Evolutionary conservation across 2,329 filamentous ascomycete species (phyloP), one percentile per base, ranked within the genome.

Genomic region (Penicillium sp.): DNA sequence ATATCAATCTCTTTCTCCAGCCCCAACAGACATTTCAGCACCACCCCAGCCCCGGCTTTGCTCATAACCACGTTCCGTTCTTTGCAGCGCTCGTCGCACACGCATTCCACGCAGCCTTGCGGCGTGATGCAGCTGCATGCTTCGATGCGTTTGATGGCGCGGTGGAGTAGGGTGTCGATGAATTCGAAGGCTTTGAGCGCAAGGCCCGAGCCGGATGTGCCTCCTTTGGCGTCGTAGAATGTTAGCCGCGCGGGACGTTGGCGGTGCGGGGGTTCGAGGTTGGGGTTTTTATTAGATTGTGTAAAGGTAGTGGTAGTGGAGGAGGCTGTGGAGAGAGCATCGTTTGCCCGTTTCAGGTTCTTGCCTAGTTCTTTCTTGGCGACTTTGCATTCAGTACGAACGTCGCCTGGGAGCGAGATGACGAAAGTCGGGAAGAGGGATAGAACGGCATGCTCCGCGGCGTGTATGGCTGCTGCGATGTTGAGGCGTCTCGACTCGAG

Each of bases 151-250:
- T 84, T 79, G 38, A 94, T 81, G 0, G 92, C 93, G 67, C 92
- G 87, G 20, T 77, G 77, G 1, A 97, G 80, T 33, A 97, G 76
- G 33, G 88, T 70, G 65, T 96, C 91, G 20, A 96, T 80, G 66
- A 96, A 95, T 66, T 97, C 93, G 66, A 97, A 97, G 0, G 91
- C 93, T 69, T 96, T 97, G 40, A 88, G 89, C 60, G 88, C 91
- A 63, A 97, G 95, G 0, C 94, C 94, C 0, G 85, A 88, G 0
- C 93, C 93, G 45, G 84, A 83, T 0, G 88, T 82, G 0, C 93
- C 93, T 7, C 94, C 94, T 72, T 96, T 96, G 2, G 91, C 88
- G 69, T 97, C 94, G 73, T 97, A 99, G 66, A 99, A 96, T 0
- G 91, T 96, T 48, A 99, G 74, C 0, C 94, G 79, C 0, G 91